A percentile compares a stretch with the other conserved stretches of the same genome.
phyloP scores from a whole-genome alignment of 1,284 basidiomycete genomes.

The Leccinum subatratum region DNA sequence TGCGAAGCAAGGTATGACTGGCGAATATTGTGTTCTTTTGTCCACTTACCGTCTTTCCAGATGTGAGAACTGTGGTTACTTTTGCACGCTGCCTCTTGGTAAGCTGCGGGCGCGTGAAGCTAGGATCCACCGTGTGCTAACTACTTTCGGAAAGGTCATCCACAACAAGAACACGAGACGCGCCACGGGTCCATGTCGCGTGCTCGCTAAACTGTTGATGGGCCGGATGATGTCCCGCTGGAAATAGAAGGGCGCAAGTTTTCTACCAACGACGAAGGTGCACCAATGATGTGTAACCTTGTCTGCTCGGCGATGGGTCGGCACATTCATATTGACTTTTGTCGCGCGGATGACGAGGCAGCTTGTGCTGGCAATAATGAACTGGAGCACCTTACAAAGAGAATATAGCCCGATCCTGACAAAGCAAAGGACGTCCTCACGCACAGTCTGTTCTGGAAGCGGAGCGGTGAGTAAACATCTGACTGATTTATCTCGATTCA shows the following conservation, averaged over 20 bases:
- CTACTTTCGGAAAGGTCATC: constrained; percentile 42
- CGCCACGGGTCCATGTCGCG: constrained; percentile 41
- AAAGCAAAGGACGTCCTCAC: constrained; percentile 51
- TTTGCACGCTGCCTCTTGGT: constrained; percentile 57
- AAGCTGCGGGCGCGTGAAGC: not conserved
- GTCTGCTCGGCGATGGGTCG: too few species aligned
- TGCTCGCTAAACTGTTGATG: constrained; percentile 54
- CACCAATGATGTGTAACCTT: too few species aligned
- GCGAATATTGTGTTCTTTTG: not conserved
- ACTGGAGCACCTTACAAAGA: too few species aligned
- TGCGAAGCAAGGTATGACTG: constrained; percentile 44
- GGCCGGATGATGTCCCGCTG: constrained; percentile 35
- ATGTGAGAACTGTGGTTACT: constrained; percentile 54
- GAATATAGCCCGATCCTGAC: constrained; percentile 40
- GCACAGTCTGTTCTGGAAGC: constrained; percentile 54
- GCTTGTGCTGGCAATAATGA: too few species aligned
- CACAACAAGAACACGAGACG: constrained; percentile 59
- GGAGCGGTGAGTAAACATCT: constrained; percentile 38
- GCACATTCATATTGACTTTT: constrained; percentile 42
- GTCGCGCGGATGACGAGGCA: constrained; percentile 30
- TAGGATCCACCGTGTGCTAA: not conserved
- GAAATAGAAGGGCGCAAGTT: too few species aligned
- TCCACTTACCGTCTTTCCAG: constrained; percentile 26
- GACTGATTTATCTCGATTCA: not conserved
- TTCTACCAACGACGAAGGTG: too few species aligned